Evolutionary conservation across 805 yeast species (phyloP), one percentile per base, ranked within the genome.

Genomic region (Metschnikowia hibisci): DNA sequence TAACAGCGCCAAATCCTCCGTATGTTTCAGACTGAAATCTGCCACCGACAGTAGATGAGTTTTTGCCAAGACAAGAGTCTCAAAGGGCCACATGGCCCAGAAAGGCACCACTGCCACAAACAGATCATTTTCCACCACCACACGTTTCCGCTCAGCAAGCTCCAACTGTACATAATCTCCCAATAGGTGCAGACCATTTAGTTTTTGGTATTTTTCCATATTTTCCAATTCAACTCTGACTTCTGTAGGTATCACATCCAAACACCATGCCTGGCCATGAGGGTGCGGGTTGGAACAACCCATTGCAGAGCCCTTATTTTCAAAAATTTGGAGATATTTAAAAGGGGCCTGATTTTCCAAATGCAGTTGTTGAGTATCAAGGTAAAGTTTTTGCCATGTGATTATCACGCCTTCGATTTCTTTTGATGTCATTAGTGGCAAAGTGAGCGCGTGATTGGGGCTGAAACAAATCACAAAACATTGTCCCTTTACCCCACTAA

Each of bases 51-150:
- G 61, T 40, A 80, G 63, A 45, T 80, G 81, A 11, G 66, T 60
- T 54, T 78, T 78, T n/a, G 87, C 58, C 5, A 83, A 62, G 27
- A 84, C 64, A 64, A 84, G 63, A 5, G 87, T 79, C 62, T 84
- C 89, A 58, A 82, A 84, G 12, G 91, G 91, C 90, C 90, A 84
- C 28, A 80, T 71, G 5, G 89, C 90, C 91, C 91, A 84, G 58
- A 79, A 84, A 42, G 90, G 90, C 14, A 84, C 88, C 9, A 84
- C 78, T 4, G 76, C 85, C 16, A 84, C 53, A 51, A 84, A 84
- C 4, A 80, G 67, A 45, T 77, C 85, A 57, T 83, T 84, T 43
- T 75, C 73, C 16, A 72, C 66, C 11, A 84, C 81, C 28, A 81
- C 51, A 45, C 90, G 73, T 43, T 67, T 65, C 39, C 63, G 63